A percentile compares a stretch with the other conserved stretches of the same genome.
Evolutionary conservation across 2,329 filamentous ascomycete genomes (phyloP).

Genomic region (Macroventuria anomochaeta): DNA sequence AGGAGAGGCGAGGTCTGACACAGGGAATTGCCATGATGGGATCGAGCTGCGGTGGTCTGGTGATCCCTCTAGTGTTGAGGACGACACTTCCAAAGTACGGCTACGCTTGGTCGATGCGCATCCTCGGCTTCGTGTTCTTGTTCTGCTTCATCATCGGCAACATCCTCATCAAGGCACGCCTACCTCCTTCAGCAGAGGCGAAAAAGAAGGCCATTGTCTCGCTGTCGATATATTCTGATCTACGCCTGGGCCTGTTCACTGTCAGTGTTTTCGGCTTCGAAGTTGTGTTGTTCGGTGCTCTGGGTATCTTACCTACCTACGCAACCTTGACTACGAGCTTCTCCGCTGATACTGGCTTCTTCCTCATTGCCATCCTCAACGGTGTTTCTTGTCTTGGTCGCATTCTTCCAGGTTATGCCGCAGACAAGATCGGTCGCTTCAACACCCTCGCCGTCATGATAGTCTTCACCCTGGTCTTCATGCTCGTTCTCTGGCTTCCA

Average conservation of each 20-base stretch:
- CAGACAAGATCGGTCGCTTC: constrained; percentile 52
- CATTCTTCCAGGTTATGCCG: constrained; percentile 49
- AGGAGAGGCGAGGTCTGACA: constrained; percentile 44
- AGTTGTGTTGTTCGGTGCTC: constrained; percentile 50
- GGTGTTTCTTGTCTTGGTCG: constrained; percentile 51
- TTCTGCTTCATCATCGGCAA: constrained; percentile 44
- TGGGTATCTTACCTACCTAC: constrained; percentile 52
- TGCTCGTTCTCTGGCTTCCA: constrained; percentile 47
- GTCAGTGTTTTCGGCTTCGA: constrained; percentile 47
- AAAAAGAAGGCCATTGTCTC: constrained; percentile 48
- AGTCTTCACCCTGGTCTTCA: constrained; percentile 44
- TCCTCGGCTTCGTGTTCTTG: constrained; percentile 48
- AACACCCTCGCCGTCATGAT: constrained; percentile 50
- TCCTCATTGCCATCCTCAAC: constrained; percentile 50
- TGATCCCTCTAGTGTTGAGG: constrained; percentile 46
- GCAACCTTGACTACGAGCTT: constrained; percentile 47
- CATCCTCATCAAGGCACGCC: constrained; percentile 44
- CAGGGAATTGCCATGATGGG: constrained; percentile 51
- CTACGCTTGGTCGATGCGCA: constrained; percentile 48
- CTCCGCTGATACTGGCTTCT: constrained; percentile 42
- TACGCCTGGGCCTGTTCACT: constrained; percentile 46
- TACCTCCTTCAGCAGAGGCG: constrained; percentile 36
- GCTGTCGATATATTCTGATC: constrained; percentile 41
- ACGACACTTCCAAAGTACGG: constrained; percentile 45
- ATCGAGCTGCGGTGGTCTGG: constrained; percentile 43